Conservation (phyloP, 306 rosid genomes). For the Oemleria cerasiformis region DNA sequence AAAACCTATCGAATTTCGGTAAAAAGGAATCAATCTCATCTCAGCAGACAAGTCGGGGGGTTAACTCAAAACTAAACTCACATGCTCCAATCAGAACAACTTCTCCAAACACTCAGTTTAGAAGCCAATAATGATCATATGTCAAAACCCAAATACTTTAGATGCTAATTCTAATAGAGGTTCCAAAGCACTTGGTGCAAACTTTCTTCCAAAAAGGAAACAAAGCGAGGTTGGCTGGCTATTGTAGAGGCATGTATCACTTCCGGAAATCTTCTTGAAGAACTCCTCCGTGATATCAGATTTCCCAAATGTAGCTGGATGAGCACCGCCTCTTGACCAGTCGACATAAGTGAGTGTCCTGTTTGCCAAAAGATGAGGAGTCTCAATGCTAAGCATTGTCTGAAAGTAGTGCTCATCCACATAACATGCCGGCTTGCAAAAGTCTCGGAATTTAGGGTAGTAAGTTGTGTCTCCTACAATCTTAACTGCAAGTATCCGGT, state of each 20-base stretch:
- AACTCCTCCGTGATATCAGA: slow-evolving; percentile 71
- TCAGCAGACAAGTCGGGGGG: slow-evolving; percentile 20
- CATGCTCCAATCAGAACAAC: slow-evolving; percentile 25
- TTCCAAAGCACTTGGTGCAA: slow-evolving; percentile 86
- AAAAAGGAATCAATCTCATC: slow-evolving; percentile 29
- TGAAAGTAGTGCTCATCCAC: slow-evolving; percentile 99
- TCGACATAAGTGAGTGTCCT: slow-evolving; percentile 88
- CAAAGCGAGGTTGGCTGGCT: slow-evolving; percentile 83
- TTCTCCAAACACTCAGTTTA: slow-evolving; percentile 15
- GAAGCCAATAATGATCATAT: slow-evolving; percentile 7
- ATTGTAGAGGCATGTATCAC: slow-evolving; percentile 70
- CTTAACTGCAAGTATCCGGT: slow-evolving; percentile 62
- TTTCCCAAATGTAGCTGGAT: slow-evolving; percentile 95
- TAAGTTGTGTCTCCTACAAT: slow-evolving; percentile 64
- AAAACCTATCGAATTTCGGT: slow-evolving; percentile 21
- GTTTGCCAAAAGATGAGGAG: slow-evolving; percentile 80
- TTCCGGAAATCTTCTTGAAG: slow-evolving; percentile 56
- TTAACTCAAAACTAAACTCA: slow-evolving; percentile 34
- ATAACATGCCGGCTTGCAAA: slow-evolving; percentile 80
- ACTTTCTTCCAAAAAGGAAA: slow-evolving; percentile 89
- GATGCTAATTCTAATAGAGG: slow-evolving; percentile 71
- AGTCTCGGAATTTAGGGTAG: slow-evolving; percentile 67
- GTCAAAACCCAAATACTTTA: slow-evolving; percentile 65
- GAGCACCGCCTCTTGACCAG: slow-evolving; percentile 99
- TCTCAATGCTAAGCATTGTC: slow-evolving; percentile 70